Base-by-base conservation (phyloP, 2,329 filamentous ascomycete genomes). In the Apiospora koreana region DNA sequence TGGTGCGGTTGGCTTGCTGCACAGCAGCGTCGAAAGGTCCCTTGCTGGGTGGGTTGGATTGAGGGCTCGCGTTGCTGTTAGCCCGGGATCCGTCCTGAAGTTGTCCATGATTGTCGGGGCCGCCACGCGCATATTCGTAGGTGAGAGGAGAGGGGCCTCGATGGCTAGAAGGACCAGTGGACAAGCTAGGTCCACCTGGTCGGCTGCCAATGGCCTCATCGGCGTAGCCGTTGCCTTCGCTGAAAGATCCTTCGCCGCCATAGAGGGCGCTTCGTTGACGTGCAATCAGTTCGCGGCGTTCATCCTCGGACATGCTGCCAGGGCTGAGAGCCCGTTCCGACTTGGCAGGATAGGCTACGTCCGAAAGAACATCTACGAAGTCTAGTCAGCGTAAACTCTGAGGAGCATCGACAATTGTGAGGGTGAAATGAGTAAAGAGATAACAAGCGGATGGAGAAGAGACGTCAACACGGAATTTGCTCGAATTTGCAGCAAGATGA, bases 241-340 rank as follows among this genome's bases (percentile, higher is more conserved):
- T 90, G 80, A 94, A 92, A 68, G 88, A 81, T 14, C 86, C 86
- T 79, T 93, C 94, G 64, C 64, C 54, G 80, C 94, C 94, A 82
- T 98, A 99, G 75, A 99, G 85, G 74, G 95, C 95, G 82, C 92
- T 95, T 83, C 97, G 94, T 84, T 98, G 96, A 79, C 95, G 95
- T 76, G 95, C 93, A 82, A 98, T 97, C 81, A 98, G 88, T 77
- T 98, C 95, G 77, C 95, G 94, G 77, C 95, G 95, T 79, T 97
- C 95, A 77, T 98, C 95, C 85, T 98, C 96, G 80, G 92, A 97
- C 92, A 97, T 93, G 79, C 86, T 83, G 77, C 91, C 91, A 69
- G 94, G 94, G 84, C 93, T 96, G 84, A 94, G 88, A 77, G 93
- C 92, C 80, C 94, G 93, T 79, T 96, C 94, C 80, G 92, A 91